These are phyloP conservation scores for Angomonas ambiguus DNA, from an alignment of 208 protist genomes.

Conservation along the genomic window DNA sequence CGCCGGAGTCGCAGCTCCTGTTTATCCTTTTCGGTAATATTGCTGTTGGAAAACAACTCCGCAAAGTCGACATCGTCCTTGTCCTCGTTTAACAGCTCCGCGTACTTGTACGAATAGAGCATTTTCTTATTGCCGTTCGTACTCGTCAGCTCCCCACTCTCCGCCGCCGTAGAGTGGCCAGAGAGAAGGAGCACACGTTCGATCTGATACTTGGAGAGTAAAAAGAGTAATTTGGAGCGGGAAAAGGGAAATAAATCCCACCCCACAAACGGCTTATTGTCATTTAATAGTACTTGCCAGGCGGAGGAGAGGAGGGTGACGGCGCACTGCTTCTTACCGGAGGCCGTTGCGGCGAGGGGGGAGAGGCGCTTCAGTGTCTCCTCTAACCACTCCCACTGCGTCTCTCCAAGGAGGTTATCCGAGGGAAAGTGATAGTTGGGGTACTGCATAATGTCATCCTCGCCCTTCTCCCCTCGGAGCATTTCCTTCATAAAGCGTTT, in stretches of 20 bases:
- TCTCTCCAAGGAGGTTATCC: constrained; percentile 61
- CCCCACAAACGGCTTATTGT: constrained; percentile 64
- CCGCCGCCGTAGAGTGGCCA: constrained; percentile 43
- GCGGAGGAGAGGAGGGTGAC: constrained; percentile 61
- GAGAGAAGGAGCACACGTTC: constrained; percentile 65
- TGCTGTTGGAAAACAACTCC: background rate
- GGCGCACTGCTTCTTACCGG: constrained; percentile 25
- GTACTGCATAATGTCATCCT: background rate
- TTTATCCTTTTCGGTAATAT: background rate
- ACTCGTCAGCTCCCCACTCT: background rate
- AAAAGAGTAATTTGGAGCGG: constrained; percentile 40
- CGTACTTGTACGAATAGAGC: background rate
- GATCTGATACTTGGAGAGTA: constrained; percentile 39
- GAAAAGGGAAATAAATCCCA: constrained; percentile 63
- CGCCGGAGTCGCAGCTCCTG: background rate
- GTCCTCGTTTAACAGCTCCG: background rate
- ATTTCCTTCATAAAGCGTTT: background rate
- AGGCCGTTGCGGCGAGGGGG: constrained; percentile 1
- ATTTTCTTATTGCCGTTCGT: constrained; percentile 2
- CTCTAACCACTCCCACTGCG: constrained; percentile 84
- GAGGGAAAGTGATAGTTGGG: constrained; percentile 1
- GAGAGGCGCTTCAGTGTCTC: constrained; percentile 24
- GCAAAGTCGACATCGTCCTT: background rate
- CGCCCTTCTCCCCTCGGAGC: background rate
- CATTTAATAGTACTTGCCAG: constrained; percentile 70